Evolutionary conservation across 768 basidiomycete genomes (phyloP).

Genomic region (Rhizopogon roseolus): DNA sequence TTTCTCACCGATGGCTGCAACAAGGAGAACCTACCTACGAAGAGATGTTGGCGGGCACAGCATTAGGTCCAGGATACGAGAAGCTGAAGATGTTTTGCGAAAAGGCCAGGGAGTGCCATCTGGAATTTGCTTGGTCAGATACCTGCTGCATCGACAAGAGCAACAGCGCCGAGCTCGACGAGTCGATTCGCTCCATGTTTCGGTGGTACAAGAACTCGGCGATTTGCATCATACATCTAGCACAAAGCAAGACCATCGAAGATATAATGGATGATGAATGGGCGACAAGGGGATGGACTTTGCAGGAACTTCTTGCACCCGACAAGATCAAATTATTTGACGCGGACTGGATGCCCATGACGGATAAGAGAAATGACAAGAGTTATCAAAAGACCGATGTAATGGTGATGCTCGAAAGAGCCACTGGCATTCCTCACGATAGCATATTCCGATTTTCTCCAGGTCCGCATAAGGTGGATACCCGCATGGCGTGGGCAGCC

Average conservation of each 20-base stretch:
- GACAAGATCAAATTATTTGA: slow-evolving; percentile 13
- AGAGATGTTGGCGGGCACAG: not conserved
- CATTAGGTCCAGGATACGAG: not conserved
- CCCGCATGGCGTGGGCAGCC: slow-evolving; percentile 20
- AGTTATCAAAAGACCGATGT: slow-evolving; percentile 2
- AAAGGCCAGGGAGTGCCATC: slow-evolving; percentile 12
- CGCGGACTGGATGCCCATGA: slow-evolving; percentile 12
- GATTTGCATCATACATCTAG: slow-evolving; percentile 19
- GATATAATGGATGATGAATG: slow-evolving; percentile 13
- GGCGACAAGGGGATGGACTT: slow-evolving; percentile 19
- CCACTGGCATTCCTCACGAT: slow-evolving; percentile 12
- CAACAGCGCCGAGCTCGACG: slow-evolving; percentile 24
- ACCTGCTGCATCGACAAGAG: slow-evolving; percentile 14
- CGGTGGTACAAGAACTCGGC: slow-evolving; percentile 19
- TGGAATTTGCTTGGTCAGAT: slow-evolving; percentile 20
- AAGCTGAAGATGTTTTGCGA: slow-evolving; percentile 9
- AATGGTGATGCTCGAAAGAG: slow-evolving; percentile 1
- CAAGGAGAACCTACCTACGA: not conserved
- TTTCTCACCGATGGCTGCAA: slow-evolving; percentile 4
- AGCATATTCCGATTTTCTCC: slow-evolving; percentile 9
- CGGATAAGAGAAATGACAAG: slow-evolving; percentile 8
- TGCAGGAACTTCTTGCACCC: slow-evolving; percentile 8
- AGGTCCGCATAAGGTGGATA: slow-evolving; percentile 9
- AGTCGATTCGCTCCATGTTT: slow-evolving; percentile 26
- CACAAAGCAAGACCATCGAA: slow-evolving; percentile 5